Evolutionary conservation across 805 yeast genomes (phyloP).

Genomic region (Lipomyces sp.): DNA sequence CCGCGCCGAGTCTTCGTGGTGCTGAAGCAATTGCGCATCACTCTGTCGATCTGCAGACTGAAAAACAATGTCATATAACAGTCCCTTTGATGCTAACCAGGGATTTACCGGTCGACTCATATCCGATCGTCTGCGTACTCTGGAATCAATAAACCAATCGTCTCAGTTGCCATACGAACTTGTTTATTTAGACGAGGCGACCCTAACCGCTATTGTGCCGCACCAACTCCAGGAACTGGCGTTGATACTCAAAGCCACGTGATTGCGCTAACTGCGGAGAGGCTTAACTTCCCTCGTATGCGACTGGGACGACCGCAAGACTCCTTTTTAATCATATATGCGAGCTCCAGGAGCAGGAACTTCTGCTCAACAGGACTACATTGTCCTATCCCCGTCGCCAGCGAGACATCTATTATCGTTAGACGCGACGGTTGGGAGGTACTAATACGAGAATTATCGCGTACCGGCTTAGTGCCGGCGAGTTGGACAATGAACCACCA

Average conservation of each 20-base stretch:
- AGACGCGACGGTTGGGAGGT: not conserved
- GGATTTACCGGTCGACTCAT: constrained; percentile 4
- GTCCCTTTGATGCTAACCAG: constrained; percentile 9
- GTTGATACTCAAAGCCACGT: no score
- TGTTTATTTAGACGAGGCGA: not conserved
- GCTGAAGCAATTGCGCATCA: constrained; percentile 12
- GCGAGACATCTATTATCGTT: not conserved
- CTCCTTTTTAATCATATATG: not conserved
- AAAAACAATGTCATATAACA: constrained; percentile 28
- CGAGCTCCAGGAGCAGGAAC: not conserved
- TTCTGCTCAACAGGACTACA: not conserved
- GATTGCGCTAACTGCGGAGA: no score
- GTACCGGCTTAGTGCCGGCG: constrained; percentile 9
- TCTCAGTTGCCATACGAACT: not conserved
- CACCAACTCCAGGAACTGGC: no score
- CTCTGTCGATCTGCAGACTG: constrained; percentile 20
- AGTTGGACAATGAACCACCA: constrained; percentile 16
- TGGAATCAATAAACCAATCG: constrained; percentile 1
- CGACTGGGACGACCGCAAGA: not conserved
- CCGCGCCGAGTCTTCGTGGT: constrained; percentile 9
- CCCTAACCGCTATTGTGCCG: no score
- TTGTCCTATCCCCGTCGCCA: not conserved
- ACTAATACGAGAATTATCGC: constrained; percentile 1
- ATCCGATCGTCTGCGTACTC: not conserved
- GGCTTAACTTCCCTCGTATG: no score